Evolutionary conservation across 2,329 filamentous ascomycete genomes (phyloP), one percentile per base, ranked within the genome.

Genomic region (Grosmannia huntii): DNA sequence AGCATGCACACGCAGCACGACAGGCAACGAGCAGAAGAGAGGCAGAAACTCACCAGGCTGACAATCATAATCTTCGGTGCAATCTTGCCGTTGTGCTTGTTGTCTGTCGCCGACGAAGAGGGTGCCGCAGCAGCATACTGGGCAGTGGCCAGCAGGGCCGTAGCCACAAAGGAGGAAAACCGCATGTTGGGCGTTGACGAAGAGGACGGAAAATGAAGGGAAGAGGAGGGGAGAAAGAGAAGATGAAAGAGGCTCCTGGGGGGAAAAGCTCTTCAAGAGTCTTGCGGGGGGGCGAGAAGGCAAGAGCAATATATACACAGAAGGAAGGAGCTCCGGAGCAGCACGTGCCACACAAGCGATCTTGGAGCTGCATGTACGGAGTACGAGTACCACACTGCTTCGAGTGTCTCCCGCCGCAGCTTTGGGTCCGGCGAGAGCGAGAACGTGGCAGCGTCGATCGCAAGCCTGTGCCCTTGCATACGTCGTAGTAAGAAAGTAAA

Each of bases 31-130:
- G 16, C 21, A 23, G 14, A 3, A 36, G 12, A 25, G 44, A 44
- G 23, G 25, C 5, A 36, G 28, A 31, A 55, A 33, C 56, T 65
- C 19, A 83, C 83, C 78, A 85, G 81, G 62, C 76, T 81, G 61
- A 86, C 73, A 59, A 85, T 81, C 67, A 85, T 76, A 53, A 85
- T 73, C 63, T 83, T 85, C 11, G 83, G 83, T 27, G 75, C 67
- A 58, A 83, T 71, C 62, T 65, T 68, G 58, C 41, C 58, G 14
- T 48, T 19, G 5, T 19, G 38, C 19, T 21, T 16, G 54, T 25
- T 25, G 1, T 4, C 19, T 14, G 2, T 9, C 41, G 19, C 2
- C 12, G 38, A 19, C 1, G 9, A 16, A 2, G 14, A 6, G 46
- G 58, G 55, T 19, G 56, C 52, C 6, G 53, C 54, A 25, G 56